Percentiles rank a stretch among this genome's conserved stretches.
Evolutionary conservation across 768 basidiomycete genomes (phyloP).

Genomic region (Erythrobasidium yunnanense): DNA sequence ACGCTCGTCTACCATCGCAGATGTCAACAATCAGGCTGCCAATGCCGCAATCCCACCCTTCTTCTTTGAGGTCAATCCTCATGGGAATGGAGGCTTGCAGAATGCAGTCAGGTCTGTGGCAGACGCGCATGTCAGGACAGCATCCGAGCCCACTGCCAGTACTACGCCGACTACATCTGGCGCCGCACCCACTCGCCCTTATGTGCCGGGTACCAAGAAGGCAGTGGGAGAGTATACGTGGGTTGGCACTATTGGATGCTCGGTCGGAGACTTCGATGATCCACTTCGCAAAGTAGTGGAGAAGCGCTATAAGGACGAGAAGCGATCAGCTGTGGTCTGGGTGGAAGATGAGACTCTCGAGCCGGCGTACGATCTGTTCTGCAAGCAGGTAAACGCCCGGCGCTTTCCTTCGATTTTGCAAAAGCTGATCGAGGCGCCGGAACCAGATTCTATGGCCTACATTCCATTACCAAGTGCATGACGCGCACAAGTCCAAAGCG

Average conservation of each 20-base stretch:
- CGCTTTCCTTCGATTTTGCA: too few relatives aligned
- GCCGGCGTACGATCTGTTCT: slow-evolving; percentile 24
- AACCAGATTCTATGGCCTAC: slow-evolving; percentile 66
- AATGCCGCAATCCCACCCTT: background rate
- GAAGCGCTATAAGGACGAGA: background rate
- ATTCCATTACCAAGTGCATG: slow-evolving; percentile 94
- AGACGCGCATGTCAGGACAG: background rate
- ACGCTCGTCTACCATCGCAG: background rate
- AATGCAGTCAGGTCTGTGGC: slow-evolving; percentile 13
- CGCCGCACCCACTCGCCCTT: background rate
- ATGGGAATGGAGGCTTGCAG: slow-evolving; percentile 21
- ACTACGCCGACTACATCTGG: background rate
- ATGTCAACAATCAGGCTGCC: background rate
- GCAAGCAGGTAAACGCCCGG: slow-evolving; percentile 20
- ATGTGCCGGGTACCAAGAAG: background rate
- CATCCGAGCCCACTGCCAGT: slow-evolving; percentile 7
- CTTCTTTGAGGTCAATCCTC: slow-evolving; percentile 16
- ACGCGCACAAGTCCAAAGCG: slow-evolving; percentile 76
- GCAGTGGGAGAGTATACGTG: slow-evolving; percentile 4
- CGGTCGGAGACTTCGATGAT: slow-evolving; percentile 11
- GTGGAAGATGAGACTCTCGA: slow-evolving; percentile 22
- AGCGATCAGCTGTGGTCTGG: slow-evolving; percentile 23
- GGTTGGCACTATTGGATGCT: slow-evolving; percentile 20
- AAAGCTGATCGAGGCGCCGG: background rate
- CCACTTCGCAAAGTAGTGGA: background rate